phyloP scores from a whole-genome alignment of 1,284 basidiomycete species.

The Sporisorium graminicola region DNA sequence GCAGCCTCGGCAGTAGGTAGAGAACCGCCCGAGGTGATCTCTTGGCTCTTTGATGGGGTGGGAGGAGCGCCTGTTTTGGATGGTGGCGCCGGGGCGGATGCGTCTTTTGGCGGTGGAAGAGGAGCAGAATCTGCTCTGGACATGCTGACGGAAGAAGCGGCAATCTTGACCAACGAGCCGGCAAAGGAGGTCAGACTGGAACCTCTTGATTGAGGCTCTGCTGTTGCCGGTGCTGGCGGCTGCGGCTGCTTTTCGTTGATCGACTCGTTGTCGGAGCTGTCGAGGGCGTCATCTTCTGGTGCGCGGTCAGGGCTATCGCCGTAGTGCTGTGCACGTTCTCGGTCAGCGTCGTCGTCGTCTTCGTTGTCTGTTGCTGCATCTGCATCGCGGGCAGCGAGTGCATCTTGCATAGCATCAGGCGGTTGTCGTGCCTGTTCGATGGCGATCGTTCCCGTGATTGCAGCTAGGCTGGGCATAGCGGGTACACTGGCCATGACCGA shows the following conservation, averaged over 20 bases:
- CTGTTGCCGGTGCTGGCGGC: neutral
- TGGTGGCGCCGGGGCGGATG: neutral
- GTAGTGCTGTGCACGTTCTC: constrained; percentile 8
- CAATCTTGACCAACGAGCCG: constrained; percentile 33
- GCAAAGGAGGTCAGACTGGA: constrained; percentile 29
- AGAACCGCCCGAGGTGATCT: constrained; percentile 45
- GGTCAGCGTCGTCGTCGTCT: constrained; percentile 35
- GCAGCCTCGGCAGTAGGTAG: constrained; percentile 25
- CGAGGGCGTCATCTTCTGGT: constrained; percentile 37
- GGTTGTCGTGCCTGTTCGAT: constrained; percentile 83
- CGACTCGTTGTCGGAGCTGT: constrained; percentile 46
- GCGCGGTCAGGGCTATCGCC: constrained; percentile 17
- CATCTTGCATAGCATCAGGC: constrained; percentile 56
- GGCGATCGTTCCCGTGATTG: constrained; percentile 83
- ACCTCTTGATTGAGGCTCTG: constrained; percentile 10
- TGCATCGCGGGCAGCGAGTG: constrained; percentile 29
- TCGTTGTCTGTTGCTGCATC: constrained; percentile 71
- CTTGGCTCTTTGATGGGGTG: constrained; percentile 9
- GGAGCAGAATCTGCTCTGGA: constrained; percentile 38
- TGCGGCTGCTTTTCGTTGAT: constrained; percentile 17
- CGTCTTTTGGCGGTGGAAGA: constrained; percentile 38
- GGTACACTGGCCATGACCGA: constrained; percentile 82
- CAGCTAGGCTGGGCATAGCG: constrained; percentile 81
- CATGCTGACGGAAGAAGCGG: constrained; percentile 30
- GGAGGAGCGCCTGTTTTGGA: constrained; percentile 4